Base-by-base conservation (phyloP, 371 early-diverging fungal species). In the Mucor mucedo region DNA sequence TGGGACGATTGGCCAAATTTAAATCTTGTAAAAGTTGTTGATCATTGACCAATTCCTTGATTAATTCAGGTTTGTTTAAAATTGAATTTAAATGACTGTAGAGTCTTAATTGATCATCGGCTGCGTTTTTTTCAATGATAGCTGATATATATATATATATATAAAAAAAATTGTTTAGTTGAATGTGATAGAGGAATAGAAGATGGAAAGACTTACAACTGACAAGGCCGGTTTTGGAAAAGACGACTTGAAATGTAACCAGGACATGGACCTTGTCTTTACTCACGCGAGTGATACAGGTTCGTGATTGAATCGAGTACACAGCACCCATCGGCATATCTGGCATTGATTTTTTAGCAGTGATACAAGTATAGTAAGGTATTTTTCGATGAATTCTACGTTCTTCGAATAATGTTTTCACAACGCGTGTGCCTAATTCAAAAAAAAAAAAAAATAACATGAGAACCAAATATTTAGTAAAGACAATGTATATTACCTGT, bases 311-410 rank as follows among this genome's bases (percentile, higher is more conserved):
- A 33, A 89, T 80, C 5, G 74, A 73, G 68, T 95, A 95, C n/a
- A 84, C 70, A 40, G 84, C 84, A 16, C 91, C 92, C 45, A 90
- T 91, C 7, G 95, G 94, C 5, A 95, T 80, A 59, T 89, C 86
- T 2, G 94, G 94, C 52, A 60, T 70, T 3, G 95, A 93, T 33
- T 70, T 70, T 2, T 82, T 85, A 2, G 83, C 72, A 5, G 82
- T 80, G 28, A 91, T 78, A 14, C 89, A 77, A 6, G 84, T 77
- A 59, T 83, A 77, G 33, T 70, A 66, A 29, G 80, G 84, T 68
- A 79, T 84, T 60, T 91, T 84, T 42, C 62, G 69, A 57, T 76
- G 53, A 47, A 79, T 69, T 58, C 80, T 75, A 44, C 80, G 77
- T 49, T 87, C 86, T 33, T 78, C 77, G 38, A 87, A 71, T 32